These are phyloP conservation scores for Tuctoria greenei DNA, from an alignment of 176 grass and related monocot genomes.

Conservation along the genomic window DNA sequence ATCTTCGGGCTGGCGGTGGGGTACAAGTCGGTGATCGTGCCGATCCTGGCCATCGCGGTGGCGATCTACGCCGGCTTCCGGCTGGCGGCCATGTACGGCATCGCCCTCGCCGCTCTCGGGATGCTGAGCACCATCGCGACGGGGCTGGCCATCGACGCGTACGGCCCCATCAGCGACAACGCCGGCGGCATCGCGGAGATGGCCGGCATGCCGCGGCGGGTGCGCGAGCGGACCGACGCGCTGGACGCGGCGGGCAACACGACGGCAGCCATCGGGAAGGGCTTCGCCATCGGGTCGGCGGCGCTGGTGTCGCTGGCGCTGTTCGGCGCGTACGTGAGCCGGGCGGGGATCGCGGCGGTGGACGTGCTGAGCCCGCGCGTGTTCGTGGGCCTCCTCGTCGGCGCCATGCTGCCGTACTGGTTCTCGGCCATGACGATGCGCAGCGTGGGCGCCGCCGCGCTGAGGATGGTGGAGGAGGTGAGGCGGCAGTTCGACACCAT, in stretches of 20 bases:
- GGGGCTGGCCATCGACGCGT: conserved; percentile 67
- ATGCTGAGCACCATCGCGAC: conserved; percentile 89
- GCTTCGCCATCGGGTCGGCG: conserved; percentile 85
- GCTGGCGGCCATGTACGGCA: conserved; percentile 70
- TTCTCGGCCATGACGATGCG: conserved; percentile 89
- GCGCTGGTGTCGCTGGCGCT: conserved; percentile 78
- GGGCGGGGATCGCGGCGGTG: conserved; percentile 49
- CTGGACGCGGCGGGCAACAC: conserved; percentile 88
- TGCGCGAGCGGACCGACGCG: conserved; percentile 56
- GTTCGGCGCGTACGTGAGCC: conserved; percentile 81
- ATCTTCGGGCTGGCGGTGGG: conserved; percentile 79
- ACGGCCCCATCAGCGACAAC: conserved; percentile 83
- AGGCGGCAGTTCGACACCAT: conserved; percentile 63
- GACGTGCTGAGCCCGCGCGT: conserved; percentile 59
- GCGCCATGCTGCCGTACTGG: conserved; percentile 89
- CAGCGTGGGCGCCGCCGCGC: conserved; percentile 76
- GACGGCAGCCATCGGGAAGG: conserved; percentile 81
- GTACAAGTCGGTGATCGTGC: conserved; percentile 81
- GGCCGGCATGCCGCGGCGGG: conserved; percentile 50
- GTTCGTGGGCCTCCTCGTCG: conserved; percentile 69
- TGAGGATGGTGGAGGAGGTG: conserved; percentile 87
- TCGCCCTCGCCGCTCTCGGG: conserved; percentile 68
- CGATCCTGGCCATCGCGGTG: conserved; percentile 51
- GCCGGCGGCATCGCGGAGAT: conserved; percentile 88
- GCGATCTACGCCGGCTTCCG: conserved; percentile 63